phyloP scores from a whole-genome alignment of 257 asterid species.

The Capsicum pubescens region DNA sequence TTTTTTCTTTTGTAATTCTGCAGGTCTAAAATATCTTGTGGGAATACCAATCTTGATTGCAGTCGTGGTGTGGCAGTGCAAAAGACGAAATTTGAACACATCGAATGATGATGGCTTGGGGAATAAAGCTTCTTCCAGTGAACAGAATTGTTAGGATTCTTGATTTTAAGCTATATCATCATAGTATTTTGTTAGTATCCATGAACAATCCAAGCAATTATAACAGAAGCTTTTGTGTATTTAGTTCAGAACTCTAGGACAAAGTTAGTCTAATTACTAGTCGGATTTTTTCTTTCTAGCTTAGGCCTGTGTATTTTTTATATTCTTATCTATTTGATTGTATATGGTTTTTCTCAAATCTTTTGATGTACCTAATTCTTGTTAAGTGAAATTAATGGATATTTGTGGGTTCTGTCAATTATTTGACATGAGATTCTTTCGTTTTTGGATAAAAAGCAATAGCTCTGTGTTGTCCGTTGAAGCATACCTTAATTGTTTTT shows the following conservation, averaged over 20 bases:
- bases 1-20: background rate
- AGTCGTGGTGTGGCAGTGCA: conserved; percentile 40
- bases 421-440: background rate
- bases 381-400: background rate
- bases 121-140: background rate
- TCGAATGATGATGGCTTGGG: background rate
- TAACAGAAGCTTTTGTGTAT: background rate
- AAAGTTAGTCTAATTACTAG: background rate
- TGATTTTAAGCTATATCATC: background rate
- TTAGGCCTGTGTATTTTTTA: background rate
- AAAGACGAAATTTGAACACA: conserved; percentile 33
- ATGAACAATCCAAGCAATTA: background rate
- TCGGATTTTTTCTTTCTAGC: background rate
- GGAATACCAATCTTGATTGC: conserved; percentile 47
- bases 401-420: background rate
- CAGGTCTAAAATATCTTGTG: conserved; percentile 34
- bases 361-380: background rate
- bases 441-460: background rate
- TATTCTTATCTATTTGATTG: background rate
- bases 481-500: background rate
- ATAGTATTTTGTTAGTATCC: background rate
- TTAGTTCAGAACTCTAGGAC: background rate
- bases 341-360: background rate
- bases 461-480: background rate
- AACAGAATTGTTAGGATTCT: conserved; percentile 16